Base-by-base conservation (phyloP, 306 rosid genomes). In the Fragaria vesca region DNA sequence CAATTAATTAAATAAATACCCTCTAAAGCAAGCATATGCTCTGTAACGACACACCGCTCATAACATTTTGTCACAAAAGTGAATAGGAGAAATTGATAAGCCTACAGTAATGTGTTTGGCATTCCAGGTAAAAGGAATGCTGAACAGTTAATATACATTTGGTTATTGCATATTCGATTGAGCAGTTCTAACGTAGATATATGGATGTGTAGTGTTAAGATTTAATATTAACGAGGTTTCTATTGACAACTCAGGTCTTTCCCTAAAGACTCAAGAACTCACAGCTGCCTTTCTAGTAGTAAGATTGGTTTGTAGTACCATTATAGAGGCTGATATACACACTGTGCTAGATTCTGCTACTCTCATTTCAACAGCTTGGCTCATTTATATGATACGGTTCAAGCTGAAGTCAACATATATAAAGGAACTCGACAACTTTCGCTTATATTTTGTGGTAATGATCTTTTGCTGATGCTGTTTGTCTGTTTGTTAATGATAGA, bases 211-310 rank as follows among this genome's bases (percentile, higher is more conserved):
- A 28, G 42, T 74, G 55, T 28, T 75, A 40, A 38, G 34, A 8
- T 8, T 8, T 52, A 8, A 66, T 38, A 18, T 20, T 80, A 61
- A 68, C 30, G 69, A 68, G 28, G 21, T 32, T 32, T 65, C n/a
- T 13, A 24, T n/a, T 16, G 26, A 34, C 20, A n/a, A 12, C 52
- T 43, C 72, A 94, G 98, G 98, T 69, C 81, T 94, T 15, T 92
- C 97, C 0, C 83, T 90, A 0, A 90, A 85, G 88, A 87, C 85
- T 52, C 97, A 91, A 83, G 96, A 90, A 80, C 91, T 94, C 78
- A 92, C 97, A 46, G 97, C 96, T 42, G 15, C 86, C 16, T 87
- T 79, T 78, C 43, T 92, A 28, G 72, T 77, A n/a, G 76, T 52
- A 40, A 88, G 89, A 79, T 75, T 90, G 82, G 2, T 75, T 12